Percentiles rank a stretch among this genome's conserved stretches.
Conservation (phyloP, 2,329 filamentous ascomycete species). For the Pyrenophora seminiperda region DNA sequence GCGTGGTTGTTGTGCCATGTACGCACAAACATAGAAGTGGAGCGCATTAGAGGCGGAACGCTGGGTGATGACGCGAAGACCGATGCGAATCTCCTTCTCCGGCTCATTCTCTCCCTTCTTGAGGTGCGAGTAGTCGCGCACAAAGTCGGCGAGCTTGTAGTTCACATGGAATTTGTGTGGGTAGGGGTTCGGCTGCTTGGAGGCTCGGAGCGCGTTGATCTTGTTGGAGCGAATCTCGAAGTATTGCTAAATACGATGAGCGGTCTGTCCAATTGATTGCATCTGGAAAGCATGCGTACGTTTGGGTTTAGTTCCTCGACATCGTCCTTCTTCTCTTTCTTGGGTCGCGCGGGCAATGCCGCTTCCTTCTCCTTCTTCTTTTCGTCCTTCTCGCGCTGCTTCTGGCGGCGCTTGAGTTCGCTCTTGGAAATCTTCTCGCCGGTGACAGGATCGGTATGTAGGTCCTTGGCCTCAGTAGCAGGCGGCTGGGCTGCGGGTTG, state of each 20-base stretch:
- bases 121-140: constrained; percentile 76
- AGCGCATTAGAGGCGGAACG: constrained; percentile 31
- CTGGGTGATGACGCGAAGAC: constrained; percentile 75
- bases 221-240: constrained; percentile 91
- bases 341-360: constrained; percentile 63
- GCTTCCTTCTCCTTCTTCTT: constrained; percentile 86
- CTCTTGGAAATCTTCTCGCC: constrained; percentile 73
- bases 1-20: background rate
- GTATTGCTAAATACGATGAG: constrained; percentile 68
- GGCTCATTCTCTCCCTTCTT: constrained; percentile 85
- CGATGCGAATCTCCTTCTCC: constrained; percentile 76
- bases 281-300: constrained; percentile 51
- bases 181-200: constrained; percentile 76
- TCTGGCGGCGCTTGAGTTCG: constrained; percentile 88
- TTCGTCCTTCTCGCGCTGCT: constrained; percentile 88
- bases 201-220: constrained; percentile 76
- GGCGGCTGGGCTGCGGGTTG: constrained; percentile 33
- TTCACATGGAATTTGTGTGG: constrained; percentile 92
- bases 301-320: constrained; percentile 77
- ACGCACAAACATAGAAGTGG: constrained; percentile 40
- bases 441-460: constrained; percentile 89
- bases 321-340: constrained; percentile 64
- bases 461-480: constrained; percentile 57
- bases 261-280: constrained; percentile 26
- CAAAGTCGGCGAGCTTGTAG: constrained; percentile 80